A percentile compares a stretch with the other conserved stretches of the same genome.
These are phyloP conservation scores for Metrosideros polymorpha DNA, from an alignment of 441 rosid species.

Conservation along the genomic window DNA sequence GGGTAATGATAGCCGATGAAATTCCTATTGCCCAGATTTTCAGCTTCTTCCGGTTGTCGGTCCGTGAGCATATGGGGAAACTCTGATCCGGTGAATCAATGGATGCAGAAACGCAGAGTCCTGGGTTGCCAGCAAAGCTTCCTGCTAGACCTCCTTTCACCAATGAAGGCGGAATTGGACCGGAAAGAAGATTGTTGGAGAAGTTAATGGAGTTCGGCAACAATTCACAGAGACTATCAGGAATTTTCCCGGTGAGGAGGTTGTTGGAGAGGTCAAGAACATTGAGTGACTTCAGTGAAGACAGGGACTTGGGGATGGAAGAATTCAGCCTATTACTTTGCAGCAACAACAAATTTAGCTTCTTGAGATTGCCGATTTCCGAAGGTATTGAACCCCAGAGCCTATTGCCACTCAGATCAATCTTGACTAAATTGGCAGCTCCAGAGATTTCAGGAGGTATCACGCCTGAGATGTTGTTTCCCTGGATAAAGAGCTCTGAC, in stretches of 20 bases:
- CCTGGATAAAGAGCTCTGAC: conserved; percentile 77
- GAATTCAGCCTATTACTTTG: conserved; percentile 64
- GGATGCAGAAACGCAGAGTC: conserved; percentile 58
- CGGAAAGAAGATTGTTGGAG: conserved; percentile 70
- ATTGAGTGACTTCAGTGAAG: conserved; percentile 59
- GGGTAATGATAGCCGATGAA: conserved; percentile 33
- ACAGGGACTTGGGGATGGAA: conserved; percentile 59
- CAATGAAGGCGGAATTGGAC: conserved; percentile 70
- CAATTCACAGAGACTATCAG: conserved; percentile 51
- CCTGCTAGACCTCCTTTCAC: conserved; percentile 65
- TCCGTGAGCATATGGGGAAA: conserved; percentile 53
- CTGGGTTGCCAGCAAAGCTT: conserved; percentile 80
- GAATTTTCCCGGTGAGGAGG: conserved; percentile 61
- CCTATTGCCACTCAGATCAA: conserved; percentile 75
- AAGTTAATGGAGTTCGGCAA: conserved; percentile 74
- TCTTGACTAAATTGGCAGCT: conserved; percentile 68
- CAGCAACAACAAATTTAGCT: conserved; percentile 60
- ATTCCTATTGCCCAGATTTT: conserved; percentile 52
- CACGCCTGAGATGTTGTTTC: conserved; percentile 58
- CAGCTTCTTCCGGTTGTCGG: conserved; percentile 30
- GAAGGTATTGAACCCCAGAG: conserved; percentile 76
- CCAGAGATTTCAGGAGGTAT: conserved; percentile 62
- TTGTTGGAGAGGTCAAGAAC: conserved; percentile 88
- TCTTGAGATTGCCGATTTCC: conserved; percentile 60
- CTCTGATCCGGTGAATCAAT: conserved; percentile 31